Base-by-base conservation (phyloP, 2,329 filamentous ascomycete species). In the Phialophora macrospora region DNA sequence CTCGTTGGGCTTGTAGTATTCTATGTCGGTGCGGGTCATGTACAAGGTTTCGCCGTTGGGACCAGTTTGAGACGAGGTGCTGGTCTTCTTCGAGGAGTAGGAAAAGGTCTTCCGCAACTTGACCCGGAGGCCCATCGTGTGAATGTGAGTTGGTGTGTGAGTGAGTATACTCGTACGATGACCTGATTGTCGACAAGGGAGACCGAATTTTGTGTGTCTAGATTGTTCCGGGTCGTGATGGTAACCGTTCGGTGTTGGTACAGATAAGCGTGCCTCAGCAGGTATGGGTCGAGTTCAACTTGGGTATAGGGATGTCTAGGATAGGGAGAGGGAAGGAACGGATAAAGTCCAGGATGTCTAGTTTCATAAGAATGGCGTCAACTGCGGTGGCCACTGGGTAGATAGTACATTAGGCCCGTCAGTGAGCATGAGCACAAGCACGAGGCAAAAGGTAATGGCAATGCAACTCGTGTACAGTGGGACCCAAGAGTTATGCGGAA, bases 1-100 rank as follows among this genome's bases (percentile, higher is more conserved):
- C 70, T 83, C 81, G 70, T 78, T 72, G 22, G 79, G 79, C 63
- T 78, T 78, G 73, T 82, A 83, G 68, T 83, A 80, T 75, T 82
- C 77, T 64, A 82, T 76, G 65, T 80, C 79, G 54, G 79, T 72
- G 14, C 72, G 73, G 54, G 49, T 54, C 49, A 68, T 72, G 49
- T 72, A 72, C 49, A 64, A 56, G 57, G 22, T 28, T 57, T 72
- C 66, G 32, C 55, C 62, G 26, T 69, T 66, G 4, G 60, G 46
- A 4, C 60, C 51, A 3, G 55, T 59, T 30, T 51, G 48, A 4
- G 48, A 28, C 9, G 48, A 51, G 3, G 22, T 60, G 26, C 52
- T 26, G 34, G 51, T 8, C 62, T 64, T 62, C 20, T 49, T 66
- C 12, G 65, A 66, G 58, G 62, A 64, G 38, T 56, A 65, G 20